Percentiles rank a stretch among this genome's conserved stretches.
phyloP scores from a whole-genome alignment of 805 yeast species.

The Blastobotrys terrestris region DNA sequence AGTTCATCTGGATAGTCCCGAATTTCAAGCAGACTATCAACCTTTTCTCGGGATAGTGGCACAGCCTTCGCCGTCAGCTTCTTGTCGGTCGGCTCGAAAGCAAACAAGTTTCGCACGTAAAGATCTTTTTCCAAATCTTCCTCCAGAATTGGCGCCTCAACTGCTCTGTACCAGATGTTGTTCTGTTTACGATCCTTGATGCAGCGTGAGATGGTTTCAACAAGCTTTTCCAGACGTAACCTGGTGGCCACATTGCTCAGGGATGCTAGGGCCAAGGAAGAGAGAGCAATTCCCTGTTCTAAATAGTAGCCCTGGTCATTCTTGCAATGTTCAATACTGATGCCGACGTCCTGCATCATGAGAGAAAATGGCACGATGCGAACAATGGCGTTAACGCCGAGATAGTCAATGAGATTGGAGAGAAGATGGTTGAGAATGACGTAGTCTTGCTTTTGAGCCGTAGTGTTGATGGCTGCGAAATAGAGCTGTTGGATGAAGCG shows the following conservation, averaged over 20 bases:
- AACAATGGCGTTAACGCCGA: constrained; percentile 12
- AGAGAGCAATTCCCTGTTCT: constrained; percentile 10
- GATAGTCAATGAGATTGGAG: constrained; percentile 4
- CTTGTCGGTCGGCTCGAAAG: not conserved
- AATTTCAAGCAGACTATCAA: constrained; percentile 2
- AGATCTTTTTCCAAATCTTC: constrained; percentile 5
- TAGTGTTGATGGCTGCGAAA: constrained; percentile 5
- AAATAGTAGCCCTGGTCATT: constrained; percentile 1
- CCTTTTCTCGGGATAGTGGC: constrained; percentile 2
- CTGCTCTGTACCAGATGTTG: constrained; percentile 9
- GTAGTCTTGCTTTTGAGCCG: constrained; percentile 5
- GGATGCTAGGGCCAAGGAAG: constrained; percentile 5
- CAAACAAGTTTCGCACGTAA: not conserved
- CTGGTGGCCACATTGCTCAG: constrained; percentile 4
- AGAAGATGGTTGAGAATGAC: constrained; percentile 10
- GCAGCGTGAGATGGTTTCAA: not conserved
- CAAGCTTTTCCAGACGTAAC: constrained; percentile 1
- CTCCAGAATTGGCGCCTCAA: constrained; percentile 5
- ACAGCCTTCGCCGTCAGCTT: not conserved
- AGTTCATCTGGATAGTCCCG: constrained; percentile 6
- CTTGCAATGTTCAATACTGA: constrained; percentile 3
- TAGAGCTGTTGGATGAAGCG: constrained; percentile 8
- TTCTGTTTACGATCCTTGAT: constrained; percentile 5
- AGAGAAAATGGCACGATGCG: constrained; percentile 13
- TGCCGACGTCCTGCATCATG: constrained; percentile 11